Percentiles rank a stretch among this genome's conserved stretches.
phyloP scores from a whole-genome alignment of 2,329 filamentous ascomycete species.

The Colletotrichum trifolii region DNA sequence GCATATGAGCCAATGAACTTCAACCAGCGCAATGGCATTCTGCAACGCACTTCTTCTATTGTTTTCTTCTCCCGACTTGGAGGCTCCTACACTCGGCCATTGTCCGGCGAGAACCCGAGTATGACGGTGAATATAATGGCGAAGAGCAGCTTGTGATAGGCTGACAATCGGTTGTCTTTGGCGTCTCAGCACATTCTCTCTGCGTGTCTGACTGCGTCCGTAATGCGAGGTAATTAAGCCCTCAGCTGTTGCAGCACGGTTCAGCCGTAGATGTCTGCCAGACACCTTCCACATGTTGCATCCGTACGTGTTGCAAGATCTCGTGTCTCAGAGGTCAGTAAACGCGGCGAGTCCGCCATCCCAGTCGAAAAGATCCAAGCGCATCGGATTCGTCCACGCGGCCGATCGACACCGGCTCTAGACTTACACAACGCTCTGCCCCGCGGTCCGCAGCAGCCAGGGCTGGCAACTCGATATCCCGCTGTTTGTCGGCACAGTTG shows the following conservation, averaged over 20 bases:
- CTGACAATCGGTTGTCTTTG: background rate
- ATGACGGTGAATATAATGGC: no score
- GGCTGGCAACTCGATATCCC: background rate
- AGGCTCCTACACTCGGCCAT: constrained; percentile 7
- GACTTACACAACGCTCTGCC: constrained; percentile 1
- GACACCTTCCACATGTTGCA: constrained; percentile 19
- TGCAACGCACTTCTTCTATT: background rate
- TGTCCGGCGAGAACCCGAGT: background rate
- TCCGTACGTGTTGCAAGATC: constrained; percentile 26
- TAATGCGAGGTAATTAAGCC: background rate
- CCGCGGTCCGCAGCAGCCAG: constrained; percentile 13
- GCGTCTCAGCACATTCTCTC: constrained; percentile 4
- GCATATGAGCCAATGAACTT: constrained; percentile 26
- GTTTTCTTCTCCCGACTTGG: background rate
- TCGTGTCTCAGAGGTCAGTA: constrained; percentile 33
- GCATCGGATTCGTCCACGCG: constrained; percentile 14
- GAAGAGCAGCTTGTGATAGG: constrained; percentile 11
- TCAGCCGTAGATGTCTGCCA: constrained; percentile 27
- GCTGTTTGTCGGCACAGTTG: constrained; percentile 2
- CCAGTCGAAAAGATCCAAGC: constrained; percentile 7
- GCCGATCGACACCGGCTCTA: constrained; percentile 21
- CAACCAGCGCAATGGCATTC: constrained; percentile 3
- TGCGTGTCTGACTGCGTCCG: constrained; percentile 27
- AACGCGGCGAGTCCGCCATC: constrained; percentile 9
- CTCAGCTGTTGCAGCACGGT: constrained; percentile 7